phyloP scores from a whole-genome alignment of 257 asterid genomes.

The Fraxinus americana region DNA sequence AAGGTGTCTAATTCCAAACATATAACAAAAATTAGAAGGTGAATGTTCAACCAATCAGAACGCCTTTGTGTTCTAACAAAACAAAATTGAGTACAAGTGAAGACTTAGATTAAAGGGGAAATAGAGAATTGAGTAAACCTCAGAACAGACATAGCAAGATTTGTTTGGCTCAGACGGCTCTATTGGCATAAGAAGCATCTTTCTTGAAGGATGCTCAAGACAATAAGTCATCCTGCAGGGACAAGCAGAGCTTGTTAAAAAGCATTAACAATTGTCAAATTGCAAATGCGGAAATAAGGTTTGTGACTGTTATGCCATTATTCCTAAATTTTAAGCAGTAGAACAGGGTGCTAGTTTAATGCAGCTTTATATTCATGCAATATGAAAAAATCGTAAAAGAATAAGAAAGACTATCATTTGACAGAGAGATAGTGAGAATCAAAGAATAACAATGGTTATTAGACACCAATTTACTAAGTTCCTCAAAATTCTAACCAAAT shows the following conservation, averaged over 20 bases:
- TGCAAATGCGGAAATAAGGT: background rate
- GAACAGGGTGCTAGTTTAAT: background rate
- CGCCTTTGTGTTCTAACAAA: background rate
- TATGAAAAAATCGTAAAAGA: background rate
- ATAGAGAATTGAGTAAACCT: conserved; percentile 51
- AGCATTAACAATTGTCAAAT: background rate
- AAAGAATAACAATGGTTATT: background rate
- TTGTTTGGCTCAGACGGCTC: conserved; percentile 92
- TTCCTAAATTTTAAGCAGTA: background rate
- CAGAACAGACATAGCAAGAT: conserved; percentile 92
- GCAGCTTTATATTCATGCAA: background rate
- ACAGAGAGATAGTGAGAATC: background rate
- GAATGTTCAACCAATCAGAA: conserved; percentile 4
- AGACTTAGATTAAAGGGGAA: background rate
- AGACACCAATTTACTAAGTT: background rate
- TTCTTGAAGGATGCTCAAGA: conserved; percentile 89
- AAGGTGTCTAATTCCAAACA: conserved; percentile 69
- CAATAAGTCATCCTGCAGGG: conserved; percentile 93
- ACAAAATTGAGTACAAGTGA: conserved; percentile 12
- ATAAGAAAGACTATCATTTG: background rate
- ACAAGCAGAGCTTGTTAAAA: conserved; percentile 17
- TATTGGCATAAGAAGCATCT: conserved; percentile 94
- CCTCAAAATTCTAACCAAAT: conserved; percentile 11
- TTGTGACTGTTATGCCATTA: background rate
- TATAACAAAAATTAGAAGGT: conserved; percentile 25